A percentile compares a stretch with the other conserved stretches of the same genome.
phyloP scores from a whole-genome alignment of 495 filamentous ascomycete species.

The Astrothelium macrocarpum region DNA sequence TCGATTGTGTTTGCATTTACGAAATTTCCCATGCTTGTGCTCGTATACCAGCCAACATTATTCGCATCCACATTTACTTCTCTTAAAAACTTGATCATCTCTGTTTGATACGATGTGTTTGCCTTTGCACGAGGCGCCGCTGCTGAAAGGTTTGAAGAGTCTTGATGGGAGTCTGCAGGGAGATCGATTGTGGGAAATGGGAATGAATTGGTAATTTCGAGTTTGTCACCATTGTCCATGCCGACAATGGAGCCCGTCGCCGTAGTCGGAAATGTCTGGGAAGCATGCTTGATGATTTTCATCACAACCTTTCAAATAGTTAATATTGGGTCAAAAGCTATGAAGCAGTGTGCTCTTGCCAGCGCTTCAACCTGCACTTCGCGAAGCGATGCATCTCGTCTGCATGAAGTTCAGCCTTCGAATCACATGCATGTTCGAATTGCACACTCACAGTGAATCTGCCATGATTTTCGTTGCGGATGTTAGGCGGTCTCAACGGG shows the following conservation, averaged over 20 bases:
- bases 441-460: background rate
- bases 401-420: background rate
- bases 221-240: conserved; percentile 66
- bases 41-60: conserved; percentile 97
- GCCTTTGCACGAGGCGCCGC: conserved; percentile 86
- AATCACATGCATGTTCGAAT: background rate
- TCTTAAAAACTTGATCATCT: conserved; percentile 93
- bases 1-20: conserved; percentile 90
- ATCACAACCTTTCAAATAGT: conserved; percentile 62
- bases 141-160: conserved; percentile 65
- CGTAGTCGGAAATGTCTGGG: conserved; percentile 74
- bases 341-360: conserved; percentile 38
- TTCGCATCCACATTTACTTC: conserved; percentile 98
- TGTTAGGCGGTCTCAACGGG: too few species aligned
- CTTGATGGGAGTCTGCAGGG: conserved; percentile 34
- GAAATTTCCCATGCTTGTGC: conserved; percentile 97
- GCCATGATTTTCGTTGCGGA: background rate
- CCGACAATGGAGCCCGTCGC: conserved; percentile 86
- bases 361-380: conserved; percentile 79
- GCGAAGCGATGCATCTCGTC: conserved; percentile 11
- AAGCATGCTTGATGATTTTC: conserved; percentile 93
- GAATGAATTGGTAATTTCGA: conserved; percentile 92
- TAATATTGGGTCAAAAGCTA: conserved; percentile 11
- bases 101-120: conserved; percentile 79
- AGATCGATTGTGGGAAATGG: conserved; percentile 83